phyloP scores from a whole-genome alignment of 1,284 basidiomycete genomes.

The Pyrrhoderma lamaoense region DNA sequence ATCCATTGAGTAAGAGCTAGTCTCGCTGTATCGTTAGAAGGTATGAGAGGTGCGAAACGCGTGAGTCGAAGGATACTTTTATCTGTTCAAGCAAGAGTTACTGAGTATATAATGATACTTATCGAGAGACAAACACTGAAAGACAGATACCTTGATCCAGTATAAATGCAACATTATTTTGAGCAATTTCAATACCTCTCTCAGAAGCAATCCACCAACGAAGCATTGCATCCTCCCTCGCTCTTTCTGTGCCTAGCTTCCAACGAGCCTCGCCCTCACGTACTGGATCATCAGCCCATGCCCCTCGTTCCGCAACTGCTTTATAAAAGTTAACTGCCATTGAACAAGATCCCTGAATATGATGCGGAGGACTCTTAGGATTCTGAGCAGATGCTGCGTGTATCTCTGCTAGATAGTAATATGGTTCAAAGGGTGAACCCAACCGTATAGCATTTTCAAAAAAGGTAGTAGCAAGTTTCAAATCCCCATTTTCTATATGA shows the following conservation, averaged over 20 bases:
- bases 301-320: conserved; percentile 78
- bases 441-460: conserved; percentile 79
- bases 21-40: conserved; percentile 72
- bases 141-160: conserved; percentile 72
- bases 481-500: conserved; percentile 66
- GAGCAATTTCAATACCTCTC: conserved; percentile 85
- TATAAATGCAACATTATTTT: conserved; percentile 93
- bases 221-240: conserved; percentile 71
- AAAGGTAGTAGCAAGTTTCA: conserved; percentile 55
- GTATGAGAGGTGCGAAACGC: conserved; percentile 56
- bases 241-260: conserved; percentile 61
- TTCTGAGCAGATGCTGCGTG: conserved; percentile 53
- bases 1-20: conserved; percentile 91
- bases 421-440: conserved; percentile 88
- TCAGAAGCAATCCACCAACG: conserved; percentile 95
- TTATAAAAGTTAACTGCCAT: conserved; percentile 88
- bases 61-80: conserved; percentile 65
- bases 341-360: conserved; percentile 66
- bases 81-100: conserved; percentile 38
- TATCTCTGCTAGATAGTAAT: conserved; percentile 83
- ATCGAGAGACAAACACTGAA: not conserved
- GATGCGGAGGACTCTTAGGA: conserved; percentile 33
- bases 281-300: conserved; percentile 83
- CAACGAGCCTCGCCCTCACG: conserved; percentile 78
- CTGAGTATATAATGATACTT: not conserved